These are phyloP conservation scores for Mortierella alpina DNA, from an alignment of 192 early-diverging fungal genomes.

Conservation along the genomic window DNA sequence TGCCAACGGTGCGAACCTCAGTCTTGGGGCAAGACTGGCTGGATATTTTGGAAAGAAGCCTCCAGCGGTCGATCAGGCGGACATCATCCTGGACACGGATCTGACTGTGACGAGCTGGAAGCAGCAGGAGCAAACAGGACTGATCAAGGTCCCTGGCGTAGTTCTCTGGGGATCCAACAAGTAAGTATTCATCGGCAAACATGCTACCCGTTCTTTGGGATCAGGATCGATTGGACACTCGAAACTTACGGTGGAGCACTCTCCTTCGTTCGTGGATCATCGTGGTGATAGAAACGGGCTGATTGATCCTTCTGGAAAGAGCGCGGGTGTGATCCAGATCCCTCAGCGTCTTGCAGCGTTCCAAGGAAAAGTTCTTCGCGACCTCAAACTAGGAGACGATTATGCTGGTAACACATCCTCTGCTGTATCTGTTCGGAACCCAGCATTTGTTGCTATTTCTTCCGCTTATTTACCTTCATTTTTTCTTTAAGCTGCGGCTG, in stretches of 20 bases:
- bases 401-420: slow-evolving; percentile 22
- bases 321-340: slow-evolving; percentile 40
- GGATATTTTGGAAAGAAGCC: slow-evolving; percentile 16
- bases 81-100: slow-evolving; percentile 39
- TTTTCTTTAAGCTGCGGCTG: slow-evolving; percentile 42
- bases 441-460: background rate
- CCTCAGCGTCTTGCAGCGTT: slow-evolving; percentile 34
- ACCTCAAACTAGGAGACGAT: slow-evolving; percentile 47
- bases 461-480: background rate
- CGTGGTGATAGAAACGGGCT: slow-evolving; percentile 17
- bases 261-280: background rate
- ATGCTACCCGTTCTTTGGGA: background rate
- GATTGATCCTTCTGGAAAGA: slow-evolving; percentile 43
- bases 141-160: slow-evolving; percentile 28
- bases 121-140: slow-evolving; percentile 37
- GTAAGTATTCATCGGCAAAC: background rate
- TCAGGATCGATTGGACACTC: no score
- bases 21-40: slow-evolving; percentile 20
- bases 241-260: background rate
- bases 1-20: background rate
- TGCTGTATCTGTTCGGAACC: background rate
- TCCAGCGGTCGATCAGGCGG: slow-evolving; percentile 16
- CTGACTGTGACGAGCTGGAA: slow-evolving; percentile 52
- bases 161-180: slow-evolving; percentile 56
- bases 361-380: slow-evolving; percentile 36